These are phyloP conservation scores for Erodium moschatum DNA, from an alignment of 441 rosid genomes.

Conservation along the genomic window DNA sequence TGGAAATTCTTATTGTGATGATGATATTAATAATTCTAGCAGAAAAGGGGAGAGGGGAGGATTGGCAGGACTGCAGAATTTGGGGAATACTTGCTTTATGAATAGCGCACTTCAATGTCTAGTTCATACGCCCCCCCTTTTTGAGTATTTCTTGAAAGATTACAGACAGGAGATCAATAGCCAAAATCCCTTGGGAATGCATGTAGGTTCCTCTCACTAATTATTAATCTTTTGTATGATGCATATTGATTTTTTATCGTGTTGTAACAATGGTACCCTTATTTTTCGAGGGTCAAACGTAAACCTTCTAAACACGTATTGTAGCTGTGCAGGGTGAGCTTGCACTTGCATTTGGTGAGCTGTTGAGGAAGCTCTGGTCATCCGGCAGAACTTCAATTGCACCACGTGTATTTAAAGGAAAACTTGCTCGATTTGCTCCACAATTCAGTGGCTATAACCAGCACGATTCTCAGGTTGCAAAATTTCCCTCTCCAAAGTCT, in stretches of 20 bases:
- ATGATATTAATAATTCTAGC: constrained; percentile 33
- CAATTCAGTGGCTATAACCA: constrained; percentile 72
- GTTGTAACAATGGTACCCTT: neutral
- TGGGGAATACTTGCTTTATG: constrained; percentile 25
- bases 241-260: constrained; percentile 5
- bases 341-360: constrained; percentile 64
- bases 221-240: constrained; percentile 10
- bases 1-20: constrained; percentile 43
- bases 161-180: constrained; percentile 56
- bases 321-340: constrained; percentile 54
- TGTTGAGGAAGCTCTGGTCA: constrained; percentile 64
- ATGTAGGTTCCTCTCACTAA: constrained; percentile 33
- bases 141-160: constrained; percentile 67
- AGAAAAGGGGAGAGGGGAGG: constrained; percentile 59
- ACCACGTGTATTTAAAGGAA: constrained; percentile 58
- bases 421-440: constrained; percentile 66
- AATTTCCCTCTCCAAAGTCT: too few species aligned
- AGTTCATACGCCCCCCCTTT: constrained; percentile 65
- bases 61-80: constrained; percentile 64
- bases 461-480: constrained; percentile 66
- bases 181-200: constrained; percentile 67
- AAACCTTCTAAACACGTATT: constrained; percentile 27
- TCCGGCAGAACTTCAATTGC: constrained; percentile 56
- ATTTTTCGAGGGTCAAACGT: constrained; percentile 12
- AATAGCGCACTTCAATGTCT: constrained; percentile 61